Evolutionary conservation across 2,329 filamentous ascomycete genomes (phyloP), one percentile per base, ranked within the genome.

Genomic region (Talaromyces pinophilus): DNA sequence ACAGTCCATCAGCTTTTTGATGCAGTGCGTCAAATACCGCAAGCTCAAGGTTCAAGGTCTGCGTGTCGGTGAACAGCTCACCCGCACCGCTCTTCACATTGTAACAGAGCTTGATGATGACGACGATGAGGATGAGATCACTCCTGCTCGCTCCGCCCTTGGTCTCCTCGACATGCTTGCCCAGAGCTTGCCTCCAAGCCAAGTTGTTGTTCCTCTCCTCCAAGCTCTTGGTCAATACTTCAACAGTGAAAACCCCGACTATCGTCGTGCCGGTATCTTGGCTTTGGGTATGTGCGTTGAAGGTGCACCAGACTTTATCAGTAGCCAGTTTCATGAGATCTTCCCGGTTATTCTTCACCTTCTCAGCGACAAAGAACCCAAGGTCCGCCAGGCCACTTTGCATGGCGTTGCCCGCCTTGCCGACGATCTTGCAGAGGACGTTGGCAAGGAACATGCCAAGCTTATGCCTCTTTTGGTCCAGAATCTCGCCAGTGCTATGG

Each of bases 261-360:
- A 91, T 81, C 90, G 94, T 67, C 91, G 94, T 80, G 93, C 94
- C 64, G 93, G 92, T 80, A 95, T 98, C 75, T 85, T 98, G 69
- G 90, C 94, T 59, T 86, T 99, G 5, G 94, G 94, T 67, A 96
- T 94, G 83, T 94, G 92, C 72, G 94, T 97, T 63, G 95, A 98
- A 83, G 95, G 95, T 72, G 94, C 95, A 35, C 95, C 95, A 17
- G 95, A 99, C 79, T 99, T 98, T 80, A 93, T 98, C 75, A 92
- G 92, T 70, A 97, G 93, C 22, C 95, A 99, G 80, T 87, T 98
- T 69, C 86, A 90, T 74, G 87, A 90, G 70, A 90, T 98, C 71
- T 87, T 98, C 77, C 95, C 95, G 59, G 85, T 92, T 72, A 88
- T 98, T 67, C 85, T 97, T 66, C 88, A 88, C 74, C 86, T 98